Evolutionary conservation across 805 yeast genomes (phyloP), one percentile per base, ranked within the genome.

Genomic region (Candida namnaoensis): DNA sequence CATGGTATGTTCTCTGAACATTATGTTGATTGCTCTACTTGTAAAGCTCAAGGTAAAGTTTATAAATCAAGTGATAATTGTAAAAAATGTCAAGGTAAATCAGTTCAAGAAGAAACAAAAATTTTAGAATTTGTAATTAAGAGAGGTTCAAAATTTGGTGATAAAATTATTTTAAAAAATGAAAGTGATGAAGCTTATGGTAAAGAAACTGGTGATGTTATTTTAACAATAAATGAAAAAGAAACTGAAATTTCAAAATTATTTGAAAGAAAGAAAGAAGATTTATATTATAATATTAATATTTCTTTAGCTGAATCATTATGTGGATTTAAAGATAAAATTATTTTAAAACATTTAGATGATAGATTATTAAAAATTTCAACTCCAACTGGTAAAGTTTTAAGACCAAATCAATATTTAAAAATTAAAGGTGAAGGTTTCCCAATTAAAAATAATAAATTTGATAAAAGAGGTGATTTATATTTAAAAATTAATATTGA

Each of bases 131-230:
- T 93, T 44, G 78, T 78, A 48, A 76, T 91, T 26, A 76, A 78
- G 3, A 78, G 77, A 38, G 98, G 98, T 2, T 71, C 86, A 5
- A 66, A 71, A 33, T 66, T 73, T 39, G 76, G 74, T 11, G 95
- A 86, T 33, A 56, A 65, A 2, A 71, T 91, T 23, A 72, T 73
- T 0, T 62, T 88, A 44, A 60, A 66, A 35, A 82, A 80, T 6
- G 87, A 80, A 58, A 80, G 96, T 2, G 97, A 91, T 61, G 78
- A 88, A 58, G 80, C 67, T 23, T 77, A 82, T 7, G 91, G 88
- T 2, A 75, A 76, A 52, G 60, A 62, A 30, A 72, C 96, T 0
- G 97, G 97, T 4, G 88, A 88, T 62, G 79, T 91, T 14, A 66
- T 82, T 3, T 68, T 93, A 47, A 71, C 70, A 0, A 76, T 83